Evolutionary conservation across 176 grass and related monocot genomes (phyloP), one percentile per base, ranked within the genome.

Genomic region (Coix lacrymajobi): DNA sequence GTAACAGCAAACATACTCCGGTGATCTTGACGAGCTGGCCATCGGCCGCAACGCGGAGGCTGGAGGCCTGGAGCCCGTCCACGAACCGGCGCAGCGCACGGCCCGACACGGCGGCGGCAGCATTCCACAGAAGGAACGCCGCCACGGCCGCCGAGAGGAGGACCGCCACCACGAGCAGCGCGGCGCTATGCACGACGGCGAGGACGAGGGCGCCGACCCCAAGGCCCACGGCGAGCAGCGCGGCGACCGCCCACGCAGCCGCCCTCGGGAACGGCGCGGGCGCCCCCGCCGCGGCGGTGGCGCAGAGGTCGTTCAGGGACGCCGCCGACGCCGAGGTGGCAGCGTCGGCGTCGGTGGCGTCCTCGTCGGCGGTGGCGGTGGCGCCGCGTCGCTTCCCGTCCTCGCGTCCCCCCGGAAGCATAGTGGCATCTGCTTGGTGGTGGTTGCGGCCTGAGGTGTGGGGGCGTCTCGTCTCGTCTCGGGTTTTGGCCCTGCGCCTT

Each of bases 21-120:
- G 85, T 92, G 72, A 99, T 87, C 85, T 99, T 99, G 60, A 99
- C 93, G 72, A 99, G 87, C 85, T 96, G 93, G 6, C 93, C 89
- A 41, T 99, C 96, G 33, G 75, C 70, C 48, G 96, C 91, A 7
- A 57, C 78, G n/a, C 87, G 85, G 71, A 99, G 91, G 85, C 90
- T 94, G 46, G 87, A 85, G 1, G 86, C 81, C 14, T 83, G 89
- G 54, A 94, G 58, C 11, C 87, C 71, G 65, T 92, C 87, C 0
- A 94, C 83, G 86, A 99, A 99, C 49, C 85, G 71, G 30, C 82
- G 76, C 64, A 96, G 84, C 1, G 58, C 87, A 32, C 85, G 81
- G 25, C 90, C 84, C 11, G 89, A 92, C 20, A 85, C 75, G 39
- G 85, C 76, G 20, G 91, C 82, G n/a, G 79, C 77, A 30, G 90